These are phyloP conservation scores for Globisporangium megalacanthum DNA, from an alignment of 352 stramenopile species.

Conservation along the genomic window DNA sequence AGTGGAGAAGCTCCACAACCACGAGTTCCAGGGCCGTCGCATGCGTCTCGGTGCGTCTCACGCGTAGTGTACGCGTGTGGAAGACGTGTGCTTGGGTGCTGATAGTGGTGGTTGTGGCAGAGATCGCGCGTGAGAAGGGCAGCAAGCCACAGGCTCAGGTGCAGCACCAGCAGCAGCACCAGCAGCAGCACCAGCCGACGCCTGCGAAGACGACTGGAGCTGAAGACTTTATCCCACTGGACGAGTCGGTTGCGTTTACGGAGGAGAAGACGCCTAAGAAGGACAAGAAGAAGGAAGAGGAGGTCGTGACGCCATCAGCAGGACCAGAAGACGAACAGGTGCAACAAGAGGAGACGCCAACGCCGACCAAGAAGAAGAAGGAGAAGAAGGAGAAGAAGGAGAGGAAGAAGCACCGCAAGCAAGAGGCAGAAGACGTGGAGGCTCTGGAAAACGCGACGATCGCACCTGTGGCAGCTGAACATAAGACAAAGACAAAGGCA, in stretches of 20 bases:
- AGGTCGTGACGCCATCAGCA: conserved; percentile 9
- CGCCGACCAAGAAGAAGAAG: conserved; percentile 12
- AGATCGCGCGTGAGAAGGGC: conserved; percentile 72
- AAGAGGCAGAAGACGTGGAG: conserved; percentile 8
- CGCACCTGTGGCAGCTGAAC: conserved; percentile 13
- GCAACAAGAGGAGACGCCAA: conserved; percentile 6
- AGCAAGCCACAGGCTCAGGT: conserved; percentile 23
- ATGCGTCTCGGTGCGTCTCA: conserved; percentile 66
- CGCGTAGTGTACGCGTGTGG: background rate
- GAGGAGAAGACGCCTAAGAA: conserved; percentile 4
- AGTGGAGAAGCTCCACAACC: conserved; percentile 71
- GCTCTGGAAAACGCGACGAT: background rate
- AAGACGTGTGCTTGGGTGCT: too few species aligned
- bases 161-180: conserved; percentile 10
- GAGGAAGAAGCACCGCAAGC: conserved; percentile 16
- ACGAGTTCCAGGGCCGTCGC: conserved; percentile 70
- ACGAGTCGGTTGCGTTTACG: background rate
- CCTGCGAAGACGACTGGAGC: conserved; percentile 1
- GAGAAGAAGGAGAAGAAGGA: conserved; percentile 25
- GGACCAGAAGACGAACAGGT: conserved; percentile 14
- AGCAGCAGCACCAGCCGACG: background rate
- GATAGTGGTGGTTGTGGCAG: conserved; percentile 12
- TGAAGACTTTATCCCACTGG: conserved; percentile 15
- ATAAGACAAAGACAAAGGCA: background rate
- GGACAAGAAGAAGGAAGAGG: conserved; percentile 10